These are phyloP conservation scores for Trichosanthes truncata DNA, from an alignment of 306 rosid genomes.

Conservation along the genomic window DNA sequence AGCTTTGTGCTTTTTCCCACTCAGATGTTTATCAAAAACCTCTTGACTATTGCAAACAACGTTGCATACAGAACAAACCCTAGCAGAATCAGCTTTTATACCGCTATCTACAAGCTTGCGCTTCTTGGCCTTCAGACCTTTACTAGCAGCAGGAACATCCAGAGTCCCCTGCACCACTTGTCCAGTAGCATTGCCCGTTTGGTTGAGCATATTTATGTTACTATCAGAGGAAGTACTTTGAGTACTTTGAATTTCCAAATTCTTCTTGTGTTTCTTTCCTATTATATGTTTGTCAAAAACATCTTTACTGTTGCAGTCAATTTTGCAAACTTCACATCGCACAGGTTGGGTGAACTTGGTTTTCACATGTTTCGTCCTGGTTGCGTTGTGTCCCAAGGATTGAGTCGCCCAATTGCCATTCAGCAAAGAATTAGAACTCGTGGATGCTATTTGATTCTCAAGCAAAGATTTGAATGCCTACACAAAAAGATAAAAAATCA, in stretches of 20 bases:
- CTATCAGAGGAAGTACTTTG: conserved; percentile 9
- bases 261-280: conserved; percentile 41
- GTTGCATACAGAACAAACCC: conserved; percentile 43
- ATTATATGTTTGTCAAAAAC: conserved; percentile 33
- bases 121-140: conserved; percentile 32
- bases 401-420: conserved; percentile 23
- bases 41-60: conserved; percentile 48
- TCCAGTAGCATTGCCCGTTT: conserved; percentile 18
- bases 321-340: conserved; percentile 36
- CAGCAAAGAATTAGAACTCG: conserved; percentile 26
- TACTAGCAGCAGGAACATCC: conserved; percentile 10
- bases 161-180: conserved; percentile 18
- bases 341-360: conserved; percentile 19
- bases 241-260: conserved; percentile 25
- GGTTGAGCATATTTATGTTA: conserved; percentile 16
- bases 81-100: conserved; percentile 26
- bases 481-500: conserved; percentile 12
- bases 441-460: conserved; percentile 24
- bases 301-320: conserved; percentile 32
- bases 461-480: conserved; percentile 33
- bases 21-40: conserved; percentile 37
- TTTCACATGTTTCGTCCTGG: conserved; percentile 16
- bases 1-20: conserved; percentile 49
- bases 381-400: conserved; percentile 9
- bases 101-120: conserved; percentile 26